Conservation (phyloP, 2,329 filamentous ascomycete genomes). For the Colletotrichum graminicola region DNA sequence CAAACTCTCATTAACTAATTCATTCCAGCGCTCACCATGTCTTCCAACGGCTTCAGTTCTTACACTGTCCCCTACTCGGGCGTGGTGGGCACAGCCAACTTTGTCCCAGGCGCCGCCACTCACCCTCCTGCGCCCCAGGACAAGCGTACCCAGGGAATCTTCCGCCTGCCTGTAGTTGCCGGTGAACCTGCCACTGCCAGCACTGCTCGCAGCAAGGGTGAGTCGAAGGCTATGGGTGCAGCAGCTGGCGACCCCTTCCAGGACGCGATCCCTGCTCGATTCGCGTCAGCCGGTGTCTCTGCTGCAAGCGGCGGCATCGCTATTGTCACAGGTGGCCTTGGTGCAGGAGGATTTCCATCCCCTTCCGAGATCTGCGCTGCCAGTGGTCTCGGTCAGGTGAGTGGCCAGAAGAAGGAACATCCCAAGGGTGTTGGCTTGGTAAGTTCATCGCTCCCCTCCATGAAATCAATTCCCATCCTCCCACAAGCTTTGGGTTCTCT, state of each 20-base stretch:
- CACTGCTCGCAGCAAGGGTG: slow-evolving; percentile 16
- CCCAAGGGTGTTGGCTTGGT: background rate
- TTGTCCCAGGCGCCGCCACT: slow-evolving; percentile 11
- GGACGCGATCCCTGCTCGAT: slow-evolving; percentile 25
- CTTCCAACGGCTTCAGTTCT: slow-evolving; percentile 11
- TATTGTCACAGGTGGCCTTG: background rate
- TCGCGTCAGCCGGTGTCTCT: slow-evolving; percentile 17
- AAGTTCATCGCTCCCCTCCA: background rate
- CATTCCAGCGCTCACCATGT: slow-evolving; percentile 1
- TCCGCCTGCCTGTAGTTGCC: slow-evolving; percentile 4
- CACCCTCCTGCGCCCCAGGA: slow-evolving; percentile 9
- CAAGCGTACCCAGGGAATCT: background rate
- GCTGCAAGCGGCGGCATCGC: slow-evolving; percentile 22
- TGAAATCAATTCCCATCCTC: too few relatives aligned
- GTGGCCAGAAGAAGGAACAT: background rate
- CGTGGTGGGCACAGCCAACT: slow-evolving; percentile 5
- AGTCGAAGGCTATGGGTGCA: background rate
- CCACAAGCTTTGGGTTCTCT: too few relatives aligned
- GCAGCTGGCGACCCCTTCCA: background rate
- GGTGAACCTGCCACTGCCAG: slow-evolving; percentile 1
- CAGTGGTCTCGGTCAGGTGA: background rate
- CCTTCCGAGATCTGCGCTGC: background rate
- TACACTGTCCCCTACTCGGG: slow-evolving; percentile 41
- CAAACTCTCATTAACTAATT: background rate
- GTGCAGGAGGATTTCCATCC: background rate